phyloP scores from a whole-genome alignment of 2,329 filamentous ascomycete species.

The Aureobasidium sp. region DNA sequence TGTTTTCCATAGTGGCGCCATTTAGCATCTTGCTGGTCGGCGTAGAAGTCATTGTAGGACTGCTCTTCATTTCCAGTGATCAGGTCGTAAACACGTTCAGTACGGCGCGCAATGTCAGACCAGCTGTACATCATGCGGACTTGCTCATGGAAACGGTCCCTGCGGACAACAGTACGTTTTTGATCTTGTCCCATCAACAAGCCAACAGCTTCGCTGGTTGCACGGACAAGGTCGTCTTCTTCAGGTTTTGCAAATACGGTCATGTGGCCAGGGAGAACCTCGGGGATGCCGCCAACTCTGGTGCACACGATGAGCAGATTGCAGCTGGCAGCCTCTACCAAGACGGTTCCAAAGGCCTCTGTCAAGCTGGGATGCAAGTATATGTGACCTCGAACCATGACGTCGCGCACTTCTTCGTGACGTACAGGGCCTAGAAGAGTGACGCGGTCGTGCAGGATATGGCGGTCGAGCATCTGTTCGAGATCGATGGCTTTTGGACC shows the following conservation, averaged over 20 bases:
- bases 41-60: conserved; percentile 52
- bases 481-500: conserved; percentile 96
- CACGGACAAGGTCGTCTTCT: conserved; percentile 85
- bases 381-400: conserved; percentile 95
- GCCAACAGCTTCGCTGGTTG: conserved; percentile 81
- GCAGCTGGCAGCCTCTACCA: conserved; percentile 93
- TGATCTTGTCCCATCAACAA: conserved; percentile 43
- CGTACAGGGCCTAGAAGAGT: conserved; percentile 85
- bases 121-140: conserved; percentile 99
- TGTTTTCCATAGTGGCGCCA: conserved; percentile 52
- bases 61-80: conserved; percentile 66
- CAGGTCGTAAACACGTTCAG: conserved; percentile 89
- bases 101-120: conserved; percentile 89
- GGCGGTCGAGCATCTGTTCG: conserved; percentile 85
- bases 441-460: conserved; percentile 75
- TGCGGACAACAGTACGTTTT: conserved; percentile 50
- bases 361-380: conserved; percentile 93
- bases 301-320: conserved; percentile 96
- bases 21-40: conserved; percentile 49
- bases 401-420: conserved; percentile 92
- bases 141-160: conserved; percentile 91
- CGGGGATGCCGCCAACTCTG: conserved; percentile 90
- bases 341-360: conserved; percentile 94
- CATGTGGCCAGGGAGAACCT: conserved; percentile 94
- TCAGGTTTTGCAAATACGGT: conserved; percentile 95